Evolutionary conservation across 148 eudicot genomes (phyloP).

Genomic region (Rhododendron ovatum): DNA sequence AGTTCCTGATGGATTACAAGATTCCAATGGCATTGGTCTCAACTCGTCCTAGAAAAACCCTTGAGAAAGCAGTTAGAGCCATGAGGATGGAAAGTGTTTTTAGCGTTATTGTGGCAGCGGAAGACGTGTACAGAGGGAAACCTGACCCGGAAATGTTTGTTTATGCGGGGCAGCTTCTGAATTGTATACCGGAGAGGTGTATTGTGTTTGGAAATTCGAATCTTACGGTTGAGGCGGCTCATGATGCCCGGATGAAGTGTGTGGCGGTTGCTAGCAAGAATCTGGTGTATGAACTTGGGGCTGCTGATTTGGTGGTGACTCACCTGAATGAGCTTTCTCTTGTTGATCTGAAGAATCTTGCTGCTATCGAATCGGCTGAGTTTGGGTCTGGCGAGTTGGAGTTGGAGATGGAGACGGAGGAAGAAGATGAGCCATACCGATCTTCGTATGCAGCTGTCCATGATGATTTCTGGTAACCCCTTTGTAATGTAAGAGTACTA

Average conservation of each 20-base stretch:
- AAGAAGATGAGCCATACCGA: slow-evolving; percentile 36
- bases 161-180: slow-evolving; percentile 73
- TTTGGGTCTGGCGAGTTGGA: slow-evolving; percentile 57
- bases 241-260: slow-evolving; percentile 91
- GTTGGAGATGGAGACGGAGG: slow-evolving; percentile 80
- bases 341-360: slow-evolving; percentile 84
- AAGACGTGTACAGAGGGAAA: slow-evolving; percentile 87
- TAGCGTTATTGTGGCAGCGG: slow-evolving; percentile 76
- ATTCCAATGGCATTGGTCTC: slow-evolving; percentile 96
- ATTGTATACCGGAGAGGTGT: slow-evolving; percentile 81
- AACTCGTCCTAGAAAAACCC: slow-evolving; percentile 61
- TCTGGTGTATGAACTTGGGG: slow-evolving; percentile 85
- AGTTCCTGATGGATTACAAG: slow-evolving; percentile 48
- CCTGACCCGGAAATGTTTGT: slow-evolving; percentile 97
- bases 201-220: slow-evolving; percentile 94
- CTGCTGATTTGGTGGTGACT: slow-evolving; percentile 89
- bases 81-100: slow-evolving; percentile 75
- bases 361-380: slow-evolving; percentile 59
- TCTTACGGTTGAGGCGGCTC: slow-evolving; percentile 87
- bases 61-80: slow-evolving; percentile 64
- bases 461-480: slow-evolving; percentile 61
- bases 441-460: slow-evolving; percentile 44
- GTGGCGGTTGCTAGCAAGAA: slow-evolving; percentile 98
- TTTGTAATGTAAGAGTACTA: slow-evolving; percentile 36
- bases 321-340: slow-evolving; percentile 76